Percentiles rank a stretch among this genome's conserved stretches.
These are phyloP conservation scores for Spatholobus suberectus DNA, from an alignment of 306 rosid species.

Conservation along the genomic window DNA sequence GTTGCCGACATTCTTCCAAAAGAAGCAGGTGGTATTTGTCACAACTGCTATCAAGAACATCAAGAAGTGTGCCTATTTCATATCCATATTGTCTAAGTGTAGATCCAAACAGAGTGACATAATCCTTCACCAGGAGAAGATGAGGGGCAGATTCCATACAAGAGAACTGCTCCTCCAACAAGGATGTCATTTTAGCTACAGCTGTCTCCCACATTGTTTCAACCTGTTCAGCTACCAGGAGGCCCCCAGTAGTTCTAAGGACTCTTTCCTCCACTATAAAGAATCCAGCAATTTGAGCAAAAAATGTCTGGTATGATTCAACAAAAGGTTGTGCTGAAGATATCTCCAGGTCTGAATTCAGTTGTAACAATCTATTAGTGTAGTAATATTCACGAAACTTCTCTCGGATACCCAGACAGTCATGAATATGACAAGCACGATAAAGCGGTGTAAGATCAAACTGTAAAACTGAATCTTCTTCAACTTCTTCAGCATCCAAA, in stretches of 20 bases:
- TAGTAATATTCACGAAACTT: constrained; percentile 88
- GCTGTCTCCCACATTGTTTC: constrained; percentile 93
- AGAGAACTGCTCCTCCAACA: constrained; percentile 83
- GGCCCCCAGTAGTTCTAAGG: constrained; percentile 78
- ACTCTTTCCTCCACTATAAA: constrained; percentile 94
- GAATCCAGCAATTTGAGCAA: constrained; percentile 93
- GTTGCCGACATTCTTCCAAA: constrained; percentile 74
- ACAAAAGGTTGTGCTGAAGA: constrained; percentile 83
- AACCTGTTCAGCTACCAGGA: constrained; percentile 70
- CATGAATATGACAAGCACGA: constrained; percentile 86
- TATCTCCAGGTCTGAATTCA: constrained; percentile 84
- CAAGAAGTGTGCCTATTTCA: constrained; percentile 77
- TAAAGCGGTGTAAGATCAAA: constrained; percentile 90
- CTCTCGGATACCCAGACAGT: constrained; percentile 72
- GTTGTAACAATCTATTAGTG: constrained; percentile 83
- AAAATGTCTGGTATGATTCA: constrained; percentile 81
- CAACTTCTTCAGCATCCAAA: constrained; percentile 76
- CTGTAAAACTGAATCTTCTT: constrained; percentile 70
- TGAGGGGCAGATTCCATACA: constrained; percentile 79
- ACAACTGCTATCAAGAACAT: constrained; percentile 64
- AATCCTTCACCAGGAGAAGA: constrained; percentile 94
- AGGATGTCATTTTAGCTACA: constrained; percentile 62
- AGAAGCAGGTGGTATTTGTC: constrained; percentile 88
- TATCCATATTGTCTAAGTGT: constrained; percentile 82
- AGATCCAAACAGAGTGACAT: constrained; percentile 78